Evolutionary conservation across 179 eudicot species (phyloP), one percentile per base, ranked within the genome.

Genomic region (Sideroxylon spinosum): DNA sequence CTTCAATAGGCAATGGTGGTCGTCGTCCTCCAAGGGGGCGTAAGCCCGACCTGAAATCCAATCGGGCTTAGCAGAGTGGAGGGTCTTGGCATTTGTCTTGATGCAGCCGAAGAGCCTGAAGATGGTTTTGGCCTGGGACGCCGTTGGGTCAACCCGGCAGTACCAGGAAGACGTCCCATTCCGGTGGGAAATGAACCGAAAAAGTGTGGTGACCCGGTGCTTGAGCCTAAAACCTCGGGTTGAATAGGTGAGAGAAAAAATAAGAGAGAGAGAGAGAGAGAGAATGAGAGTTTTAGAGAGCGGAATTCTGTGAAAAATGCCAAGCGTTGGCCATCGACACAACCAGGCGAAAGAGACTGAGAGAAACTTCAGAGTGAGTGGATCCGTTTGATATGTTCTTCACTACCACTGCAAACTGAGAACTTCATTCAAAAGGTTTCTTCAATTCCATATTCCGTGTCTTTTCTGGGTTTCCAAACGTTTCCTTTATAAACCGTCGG

Each of bases 251-350:
- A 68, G 46, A 22, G 59, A 46, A 29, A 46, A 32, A 28, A 14
- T 2, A 19, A 46, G 10, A 10, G 60, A 56, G 60, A 56, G 60
- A 56, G 29, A 17, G 56, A 48, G 14, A 29, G 48, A 37, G 17
- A 37, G 68, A 60, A 48, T 48, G n/a, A 14, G 71, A 53, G 37
- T 1, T 19, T n/a, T 32, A 19, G 19, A 28, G 13, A 29, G 11
- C 19, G 48, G 17, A 55, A 9, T 46, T 52, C 48, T 20, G 75
- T 14, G 87, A 82, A 64, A 82, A 85, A 16, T 85, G 85, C 87
- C 87, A 82, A 17, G 87, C 80, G 48, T 80, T 79, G 71, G 83
- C 80, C 9, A 60, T 50, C 71, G 76, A 82, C 85, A 82, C 81
- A 53, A 77, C 73, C 7, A 74, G 52, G 67, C 77, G 77, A 3